Base-by-base conservation (phyloP, 148 eudicot species). In the Beta vulgaris region DNA sequence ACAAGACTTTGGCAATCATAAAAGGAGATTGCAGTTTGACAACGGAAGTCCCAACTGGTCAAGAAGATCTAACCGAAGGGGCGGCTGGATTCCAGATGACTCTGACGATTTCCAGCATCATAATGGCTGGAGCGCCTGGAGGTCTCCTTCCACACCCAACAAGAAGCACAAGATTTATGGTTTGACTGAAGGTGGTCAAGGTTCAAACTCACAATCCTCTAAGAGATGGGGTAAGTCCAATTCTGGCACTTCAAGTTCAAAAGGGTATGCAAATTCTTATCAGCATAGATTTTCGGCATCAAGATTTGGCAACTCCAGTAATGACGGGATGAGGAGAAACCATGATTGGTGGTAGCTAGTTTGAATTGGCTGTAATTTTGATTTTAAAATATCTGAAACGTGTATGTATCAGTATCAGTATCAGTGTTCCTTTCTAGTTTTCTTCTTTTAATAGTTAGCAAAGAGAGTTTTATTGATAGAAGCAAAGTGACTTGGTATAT, bases 31-130 rank as follows among this genome's bases (percentile, higher is more conserved):
- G 21, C 82, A 84, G 32, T 75, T 42, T 64, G 90, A 86, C 43
- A 76, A 68, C 34, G 83, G 44, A 64, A 72, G 74, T 63, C 79
- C 35, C 44, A 25, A 73, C 65, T 40, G 81, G 79, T 77, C 93
- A 7, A 73, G 82, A 62, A 88, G 76, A 69, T 59, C 84, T 42
- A 90, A 87, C 72, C 65, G 75, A 28, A 85, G 88, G 82, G 85
- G 89, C 65, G 92, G 92, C 67, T 95, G 96, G 92, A 86, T 62
- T 55, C 82, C 86, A 18, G 92, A 91, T 77, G 83, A 96, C 71
- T 83, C 91, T 37, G 80, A 77, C 71, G 88, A 91, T 75, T 55
- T 55, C n/a, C 73, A 82, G 64, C 81, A 32, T 32, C 61, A 61
- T 44, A 78, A 60, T 74, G 75, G 75, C 19, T 84, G 89, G 44